Base-by-base conservation (phyloP, 768 basidiomycete genomes). In the Nidularia sp. region DNA sequence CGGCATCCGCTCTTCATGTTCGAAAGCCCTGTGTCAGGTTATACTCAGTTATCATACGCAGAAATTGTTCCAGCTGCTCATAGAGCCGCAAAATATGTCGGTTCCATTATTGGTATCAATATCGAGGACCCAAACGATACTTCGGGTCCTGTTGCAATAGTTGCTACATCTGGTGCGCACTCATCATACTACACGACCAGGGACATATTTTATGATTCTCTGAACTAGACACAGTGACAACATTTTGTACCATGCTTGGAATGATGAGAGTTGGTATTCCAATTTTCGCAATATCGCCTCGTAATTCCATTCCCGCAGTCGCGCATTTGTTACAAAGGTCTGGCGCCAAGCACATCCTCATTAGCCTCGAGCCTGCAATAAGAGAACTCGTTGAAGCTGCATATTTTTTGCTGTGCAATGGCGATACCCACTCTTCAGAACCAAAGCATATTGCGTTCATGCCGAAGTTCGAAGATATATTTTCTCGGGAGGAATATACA, bases 271-370 rank as follows among this genome's bases (percentile, higher is more conserved):
- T 71, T 10, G 76, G 72, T 22, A 63, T 67, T 45, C 60, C 59
- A 7, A 55, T 68, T 3, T 57, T 68, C 25, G 54, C 66, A 29
- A 55, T 70, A 12, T 71, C 70, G 8, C 70, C 66, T 6, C 67
- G 67, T 57, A 78, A 75, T 59, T 74, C 73, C 0, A 63, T 72
- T 0, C 61, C 71, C 5, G 75, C 74, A 8, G 68, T 73, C 34
- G 73, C 75, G 1, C 73, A 77, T 50, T 64, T 79, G 13, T 61
- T 74, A 53, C 52, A 55, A 6, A 49, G 45, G 48, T 44, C 48
- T 34, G 8, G 25, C 5, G 33, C 54, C 15, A 42, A 49, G 33
- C 53, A 60, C 46, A 22, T 68, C 18, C 56, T 69, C 15, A 61
- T 66, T 47, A 57, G 65, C 22, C 15, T 34, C 5, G 67, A 68